These are phyloP conservation scores for Claviceps sp. DNA, from an alignment of 2,329 filamentous ascomycete genomes.

Conservation along the genomic window DNA sequence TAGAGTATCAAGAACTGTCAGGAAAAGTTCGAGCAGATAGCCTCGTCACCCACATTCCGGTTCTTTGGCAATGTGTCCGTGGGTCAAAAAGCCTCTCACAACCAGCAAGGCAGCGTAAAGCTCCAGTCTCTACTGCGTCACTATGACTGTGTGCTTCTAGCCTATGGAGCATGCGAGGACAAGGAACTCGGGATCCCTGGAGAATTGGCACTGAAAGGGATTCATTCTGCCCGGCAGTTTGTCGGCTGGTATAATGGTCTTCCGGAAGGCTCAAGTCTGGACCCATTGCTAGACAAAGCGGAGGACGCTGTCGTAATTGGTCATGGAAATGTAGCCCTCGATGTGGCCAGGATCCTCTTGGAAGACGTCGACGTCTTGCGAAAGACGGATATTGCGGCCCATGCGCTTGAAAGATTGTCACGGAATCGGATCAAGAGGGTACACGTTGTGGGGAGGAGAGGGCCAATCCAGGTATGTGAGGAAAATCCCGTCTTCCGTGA, in stretches of 20 bases:
- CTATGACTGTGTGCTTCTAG: slow-evolving; percentile 85
- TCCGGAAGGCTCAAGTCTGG: slow-evolving; percentile 61
- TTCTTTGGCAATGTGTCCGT: slow-evolving; percentile 85
- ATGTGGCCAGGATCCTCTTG: slow-evolving; percentile 80
- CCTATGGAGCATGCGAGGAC: slow-evolving; percentile 84
- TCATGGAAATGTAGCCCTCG: slow-evolving; percentile 90
- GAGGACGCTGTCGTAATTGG: slow-evolving; percentile 83
- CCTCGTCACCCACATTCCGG: slow-evolving; percentile 66
- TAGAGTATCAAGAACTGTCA: slow-evolving; percentile 61
- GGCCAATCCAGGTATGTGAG: slow-evolving; percentile 62
- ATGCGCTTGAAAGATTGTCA: slow-evolving; percentile 61
- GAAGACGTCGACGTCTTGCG: slow-evolving; percentile 58
- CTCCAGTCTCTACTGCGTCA: slow-evolving; percentile 58
- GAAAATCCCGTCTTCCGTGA: neutral
- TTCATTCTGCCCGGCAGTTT: slow-evolving; percentile 83
- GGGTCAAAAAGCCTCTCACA: slow-evolving; percentile 36
- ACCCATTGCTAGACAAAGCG: slow-evolving; percentile 59
- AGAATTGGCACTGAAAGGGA: slow-evolving; percentile 56
- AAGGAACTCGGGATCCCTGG: slow-evolving; percentile 66
- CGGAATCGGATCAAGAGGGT: slow-evolving; percentile 66
- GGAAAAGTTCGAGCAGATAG: slow-evolving; percentile 84
- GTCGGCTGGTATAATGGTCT: slow-evolving; percentile 98
- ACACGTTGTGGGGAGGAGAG: slow-evolving; percentile 76
- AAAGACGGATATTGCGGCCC: slow-evolving; percentile 79
- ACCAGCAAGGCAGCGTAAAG: slow-evolving; percentile 40